Conservation (phyloP, 2,329 filamentous ascomycete species). For the Pseudogymnoascus sp. region DNA sequence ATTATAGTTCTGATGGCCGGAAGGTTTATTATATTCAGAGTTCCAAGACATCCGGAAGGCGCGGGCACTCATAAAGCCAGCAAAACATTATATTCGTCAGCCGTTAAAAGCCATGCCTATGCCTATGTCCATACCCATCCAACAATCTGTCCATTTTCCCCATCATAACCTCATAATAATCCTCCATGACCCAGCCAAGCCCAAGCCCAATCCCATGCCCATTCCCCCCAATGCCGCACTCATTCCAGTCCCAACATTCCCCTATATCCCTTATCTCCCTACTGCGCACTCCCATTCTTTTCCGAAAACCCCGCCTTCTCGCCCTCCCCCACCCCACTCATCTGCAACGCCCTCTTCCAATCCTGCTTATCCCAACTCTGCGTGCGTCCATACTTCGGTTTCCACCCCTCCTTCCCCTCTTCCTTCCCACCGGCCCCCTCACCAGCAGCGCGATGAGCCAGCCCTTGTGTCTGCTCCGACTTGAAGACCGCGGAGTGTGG, state of each 20-base stretch:
- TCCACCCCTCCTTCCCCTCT: not conserved
- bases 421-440: not conserved
- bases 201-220: not conserved
- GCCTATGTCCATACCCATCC: not conserved
- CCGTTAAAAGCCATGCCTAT: not conserved
- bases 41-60: not conserved
- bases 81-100: not conserved
- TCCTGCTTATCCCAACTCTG: conserved; percentile 41
- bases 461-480: not conserved
- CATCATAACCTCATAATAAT: not conserved
- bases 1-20: not conserved
- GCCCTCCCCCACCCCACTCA: conserved; percentile 35
- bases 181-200: not conserved
- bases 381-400: conserved; percentile 20
- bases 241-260: too few species aligned
- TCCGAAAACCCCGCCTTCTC: conserved; percentile 21
- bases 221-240: not conserved
- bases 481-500: not conserved
- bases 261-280: not conserved
- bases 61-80: not conserved
- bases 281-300: not conserved
- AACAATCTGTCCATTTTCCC: not conserved
- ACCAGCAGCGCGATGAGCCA: not conserved
- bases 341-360: conserved; percentile 45
- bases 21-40: not conserved